Evolutionary conservation across 768 basidiomycete species (phyloP), one percentile per base, ranked within the genome.

Genomic region (Termitomyces sp.): DNA sequence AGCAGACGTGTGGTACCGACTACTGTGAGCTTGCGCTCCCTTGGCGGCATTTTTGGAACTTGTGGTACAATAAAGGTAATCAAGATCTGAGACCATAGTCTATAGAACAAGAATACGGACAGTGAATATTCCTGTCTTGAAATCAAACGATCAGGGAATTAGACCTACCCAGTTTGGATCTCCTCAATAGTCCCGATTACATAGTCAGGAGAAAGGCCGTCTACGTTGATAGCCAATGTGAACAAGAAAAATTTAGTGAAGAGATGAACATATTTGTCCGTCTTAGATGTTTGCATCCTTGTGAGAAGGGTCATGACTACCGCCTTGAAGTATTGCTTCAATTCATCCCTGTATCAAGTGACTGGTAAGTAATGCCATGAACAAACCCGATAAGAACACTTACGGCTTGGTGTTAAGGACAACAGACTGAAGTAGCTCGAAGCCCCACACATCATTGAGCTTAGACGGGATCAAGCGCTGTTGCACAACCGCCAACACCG

Each of bases 381-480:
- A 28, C 14, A 46, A 18, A 32, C 12, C 24, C 18, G 43, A 43
- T 28, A 10, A 43, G 57, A 54, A 12, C 6, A 80, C 93, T 71
- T 68, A 98, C 93, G 85, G 77, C 50, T 90, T 86, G 16, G 93
- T 80, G 65, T 83, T 72, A 49, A 81, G 78, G 53, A 94, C 81
- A 16, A 97, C 81, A 6, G 83, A 80, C 58, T 95, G 84, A 48
- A 99, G 68, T 13, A 99, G 74, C 68, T 97, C 94, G 62, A 96
- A 94, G 0, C 93, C 96, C 83, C 90, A 95, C 5, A 75, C 80
- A 70, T 99, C 96, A 66, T 97, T 94, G 26, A 86, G 56, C 68
- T 94, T 95, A 18, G 86, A 88, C 5, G 91, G 91, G 32, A 97
- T 86, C 22, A 99, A 74, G 44, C 94, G 82, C 66, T 97, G 95